Evolutionary conservation across 768 basidiomycete species (phyloP).

Genomic region (Rhizopogon vulgaris): DNA sequence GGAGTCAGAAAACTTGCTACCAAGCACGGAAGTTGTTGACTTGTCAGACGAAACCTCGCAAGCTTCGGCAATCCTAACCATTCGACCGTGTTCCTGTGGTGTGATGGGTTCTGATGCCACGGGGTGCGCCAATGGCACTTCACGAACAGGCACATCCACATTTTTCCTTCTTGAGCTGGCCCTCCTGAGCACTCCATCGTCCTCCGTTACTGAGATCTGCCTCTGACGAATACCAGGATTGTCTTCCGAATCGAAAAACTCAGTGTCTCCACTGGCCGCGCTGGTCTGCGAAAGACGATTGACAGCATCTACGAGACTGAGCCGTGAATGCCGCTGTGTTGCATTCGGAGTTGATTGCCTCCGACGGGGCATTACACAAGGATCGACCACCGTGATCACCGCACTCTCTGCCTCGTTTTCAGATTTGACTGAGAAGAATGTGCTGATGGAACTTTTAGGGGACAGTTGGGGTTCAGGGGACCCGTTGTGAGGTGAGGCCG

Average conservation of each 20-base stretch:
- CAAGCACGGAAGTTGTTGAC: background rate
- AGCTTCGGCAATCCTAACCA: background rate
- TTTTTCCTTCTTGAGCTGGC: background rate
- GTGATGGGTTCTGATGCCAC: background rate
- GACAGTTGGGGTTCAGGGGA: constrained; percentile 13
- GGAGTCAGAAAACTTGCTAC: background rate
- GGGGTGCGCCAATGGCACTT: background rate
- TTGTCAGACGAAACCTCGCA: background rate
- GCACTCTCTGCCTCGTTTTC: constrained; percentile 10
- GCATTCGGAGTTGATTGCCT: constrained; percentile 22
- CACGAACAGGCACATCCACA: background rate
- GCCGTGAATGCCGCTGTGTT: constrained; percentile 13
- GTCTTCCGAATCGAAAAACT: constrained; percentile 16
- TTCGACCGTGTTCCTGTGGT: background rate
- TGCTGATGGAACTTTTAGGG: constrained; percentile 21
- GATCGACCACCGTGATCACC: background rate
- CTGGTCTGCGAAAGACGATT: constrained; percentile 20
- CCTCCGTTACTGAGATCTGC: background rate
- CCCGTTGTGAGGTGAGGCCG: constrained; percentile 1
- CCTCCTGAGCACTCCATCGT: constrained; percentile 1
- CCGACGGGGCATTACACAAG: constrained; percentile 2
- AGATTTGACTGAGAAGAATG: constrained; percentile 16
- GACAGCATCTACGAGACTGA: constrained; percentile 21
- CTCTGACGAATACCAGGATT: background rate
- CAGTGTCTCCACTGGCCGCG: constrained; percentile 19